These are phyloP conservation scores for Pisolithus marmoratus DNA, from an alignment of 768 basidiomycete species.

Conservation along the genomic window DNA sequence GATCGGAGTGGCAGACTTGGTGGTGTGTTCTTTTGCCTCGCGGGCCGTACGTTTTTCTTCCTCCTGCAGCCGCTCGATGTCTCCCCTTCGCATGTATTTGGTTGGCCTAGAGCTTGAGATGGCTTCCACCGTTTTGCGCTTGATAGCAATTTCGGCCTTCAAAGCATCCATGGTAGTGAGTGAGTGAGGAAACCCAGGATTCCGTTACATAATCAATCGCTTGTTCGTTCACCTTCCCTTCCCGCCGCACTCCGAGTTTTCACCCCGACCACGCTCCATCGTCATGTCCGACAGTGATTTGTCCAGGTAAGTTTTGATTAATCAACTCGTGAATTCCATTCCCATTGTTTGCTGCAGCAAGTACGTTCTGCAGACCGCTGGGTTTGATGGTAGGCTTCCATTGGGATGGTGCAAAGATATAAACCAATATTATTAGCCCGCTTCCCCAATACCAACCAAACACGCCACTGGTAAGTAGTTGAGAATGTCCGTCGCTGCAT, in stretches of 20 bases:
- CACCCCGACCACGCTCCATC: slow-evolving; percentile 31
- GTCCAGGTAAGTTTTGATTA: slow-evolving; percentile 40
- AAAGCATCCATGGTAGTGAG: slow-evolving; percentile 71
- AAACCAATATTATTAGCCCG: slow-evolving; percentile 48
- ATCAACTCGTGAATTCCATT: slow-evolving; percentile 10
- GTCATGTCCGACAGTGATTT: slow-evolving; percentile 58
- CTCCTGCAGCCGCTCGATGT: slow-evolving; percentile 69
- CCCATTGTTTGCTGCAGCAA: slow-evolving; percentile 43
- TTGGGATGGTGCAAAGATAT: background rate
- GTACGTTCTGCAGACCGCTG: slow-evolving; percentile 89
- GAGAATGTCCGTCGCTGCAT: background rate
- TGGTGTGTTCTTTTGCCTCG: slow-evolving; percentile 31
- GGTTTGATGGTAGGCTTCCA: slow-evolving; percentile 70
- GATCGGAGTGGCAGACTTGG: slow-evolving; percentile 34
- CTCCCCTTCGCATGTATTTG: slow-evolving; percentile 90
- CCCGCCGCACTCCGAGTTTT: slow-evolving; percentile 23
- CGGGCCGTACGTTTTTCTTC: slow-evolving; percentile 35
- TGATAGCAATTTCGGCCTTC: slow-evolving; percentile 80
- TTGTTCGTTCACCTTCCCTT: no score
- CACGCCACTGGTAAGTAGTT: slow-evolving; percentile 79
- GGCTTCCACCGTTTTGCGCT: slow-evolving; percentile 70
- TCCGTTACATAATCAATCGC: slow-evolving; percentile 23
- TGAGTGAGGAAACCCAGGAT: no score
- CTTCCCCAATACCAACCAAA: slow-evolving; percentile 91
- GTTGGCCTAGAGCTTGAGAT: slow-evolving; percentile 45